A percentile compares a stretch with the other conserved stretches of the same genome.
Conservation (phyloP, 768 basidiomycete genomes). For the Thelephora ganbajun region DNA sequence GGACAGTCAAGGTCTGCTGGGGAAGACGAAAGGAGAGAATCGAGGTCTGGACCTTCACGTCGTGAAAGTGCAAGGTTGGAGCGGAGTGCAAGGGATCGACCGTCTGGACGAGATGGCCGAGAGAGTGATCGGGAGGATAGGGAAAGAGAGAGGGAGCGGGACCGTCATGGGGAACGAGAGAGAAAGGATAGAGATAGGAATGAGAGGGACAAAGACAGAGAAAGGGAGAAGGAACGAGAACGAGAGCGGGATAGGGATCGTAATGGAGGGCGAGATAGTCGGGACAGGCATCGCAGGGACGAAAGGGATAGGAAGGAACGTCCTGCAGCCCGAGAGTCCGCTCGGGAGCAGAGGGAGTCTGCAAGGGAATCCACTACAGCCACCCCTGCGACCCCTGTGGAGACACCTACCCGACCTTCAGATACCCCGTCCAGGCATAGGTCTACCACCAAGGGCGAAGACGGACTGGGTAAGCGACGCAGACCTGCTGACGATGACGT, state of each 20-base stretch:
- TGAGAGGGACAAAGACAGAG: constrained; percentile 8
- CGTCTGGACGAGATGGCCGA: constrained; percentile 22
- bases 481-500: constrained; percentile 65
- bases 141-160: constrained; percentile 32
- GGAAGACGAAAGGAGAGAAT: constrained; percentile 34
- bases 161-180: constrained; percentile 29
- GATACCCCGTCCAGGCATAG: constrained; percentile 42
- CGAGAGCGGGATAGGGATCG: constrained; percentile 13
- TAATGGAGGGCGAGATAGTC: constrained; percentile 10
- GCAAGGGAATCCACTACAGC: constrained; percentile 21
- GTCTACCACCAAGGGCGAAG: constrained; percentile 34
- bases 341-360: constrained; percentile 46
- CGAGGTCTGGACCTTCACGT: constrained; percentile 22
- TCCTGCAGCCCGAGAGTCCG: constrained; percentile 36
- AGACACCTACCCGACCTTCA: constrained; percentile 40
- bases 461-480: constrained; percentile 60
- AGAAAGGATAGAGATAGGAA: constrained; percentile 27
- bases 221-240: constrained; percentile 12
- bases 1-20: constrained; percentile 39
- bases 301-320: constrained; percentile 43
- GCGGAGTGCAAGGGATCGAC: constrained; percentile 23
- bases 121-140: constrained; percentile 30
- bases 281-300: constrained; percentile 20
- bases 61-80: constrained; percentile 15
- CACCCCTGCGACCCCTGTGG: constrained; percentile 19